phyloP scores from a whole-genome alignment of 2,329 filamentous ascomycete species.

The Canariomyces notabilis region DNA sequence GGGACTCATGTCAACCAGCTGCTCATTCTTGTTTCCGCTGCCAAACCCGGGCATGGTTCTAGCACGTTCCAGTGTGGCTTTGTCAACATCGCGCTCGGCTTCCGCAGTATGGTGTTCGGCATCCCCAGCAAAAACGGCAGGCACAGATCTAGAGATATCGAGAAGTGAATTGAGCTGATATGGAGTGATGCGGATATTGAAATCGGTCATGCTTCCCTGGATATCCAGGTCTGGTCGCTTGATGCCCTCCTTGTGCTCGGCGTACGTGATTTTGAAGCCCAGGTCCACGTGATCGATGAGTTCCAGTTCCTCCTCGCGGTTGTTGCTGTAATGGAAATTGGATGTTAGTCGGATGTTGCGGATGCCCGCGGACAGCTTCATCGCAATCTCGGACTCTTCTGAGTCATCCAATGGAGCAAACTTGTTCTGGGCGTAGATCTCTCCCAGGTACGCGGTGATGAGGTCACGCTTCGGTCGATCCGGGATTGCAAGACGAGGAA shows the following conservation, averaged over 20 bases:
- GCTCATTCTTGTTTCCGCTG: slow-evolving; percentile 33
- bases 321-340: slow-evolving; percentile 72
- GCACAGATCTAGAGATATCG: slow-evolving; percentile 81
- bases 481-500: slow-evolving; percentile 71
- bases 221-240: slow-evolving; percentile 89
- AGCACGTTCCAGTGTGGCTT: slow-evolving; percentile 46
- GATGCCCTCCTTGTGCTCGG: slow-evolving; percentile 72
- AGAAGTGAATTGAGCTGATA: slow-evolving; percentile 86
- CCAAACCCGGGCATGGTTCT: slow-evolving; percentile 39
- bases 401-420: slow-evolving; percentile 82
- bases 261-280: slow-evolving; percentile 85
- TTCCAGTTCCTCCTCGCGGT: slow-evolving; percentile 77
- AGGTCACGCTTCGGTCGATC: slow-evolving; percentile 70
- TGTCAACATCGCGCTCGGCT: slow-evolving; percentile 67
- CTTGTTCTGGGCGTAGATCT: slow-evolving; percentile 94
- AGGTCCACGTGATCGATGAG: slow-evolving; percentile 97
- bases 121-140: slow-evolving; percentile 77
- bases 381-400: slow-evolving; percentile 67
- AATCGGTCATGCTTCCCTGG: slow-evolving; percentile 84
- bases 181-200: slow-evolving; percentile 85
- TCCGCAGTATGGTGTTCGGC: slow-evolving; percentile 66
- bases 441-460: slow-evolving; percentile 87
- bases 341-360: slow-evolving; percentile 89
- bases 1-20: slow-evolving; percentile 55
- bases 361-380: slow-evolving; percentile 86